Evolutionary conservation across 2,329 filamentous ascomycete species (phyloP), one percentile per base, ranked within the genome.

Genomic region (Immersiporthe knoxdaviesiana): DNA sequence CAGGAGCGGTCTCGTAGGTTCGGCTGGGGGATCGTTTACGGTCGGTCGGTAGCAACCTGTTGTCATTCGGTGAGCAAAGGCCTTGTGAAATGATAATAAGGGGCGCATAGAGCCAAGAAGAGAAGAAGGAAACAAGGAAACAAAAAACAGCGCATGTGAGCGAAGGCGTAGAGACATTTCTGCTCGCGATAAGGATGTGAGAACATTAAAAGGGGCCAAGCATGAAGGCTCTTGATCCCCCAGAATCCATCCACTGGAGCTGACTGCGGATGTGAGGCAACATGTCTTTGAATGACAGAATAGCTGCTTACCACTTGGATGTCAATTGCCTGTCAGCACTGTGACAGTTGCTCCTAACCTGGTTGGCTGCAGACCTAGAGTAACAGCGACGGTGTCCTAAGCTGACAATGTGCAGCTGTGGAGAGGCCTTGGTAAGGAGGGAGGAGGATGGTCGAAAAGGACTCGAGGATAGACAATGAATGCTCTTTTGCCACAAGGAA

Each of bases 31-130:
- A 47, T 61, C 27, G 63, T 37, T 24, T 16, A 39, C 12, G 35
- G 59, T 24, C 16, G 37, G 52, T 21, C 27, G 12, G 52, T 21
- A 27, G 12, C n/a, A 41, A 67, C 24, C 65, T 70, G 41, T 24
- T 41, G 44, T 14, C 4, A 37, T 21, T 37, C 52, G 65, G 59
- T 67, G 16, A 69, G 64, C 68, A 18, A 35, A 35, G 18, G n/a
- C 32, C 37, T 7, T 12, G n/a, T n/a, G 16, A 58, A 50, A 21
- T n/a, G 32, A 12, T 10, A 37, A 18, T 12, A 6, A 30, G 6
- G 14, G 27, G 27, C 24, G 24, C 52, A 56, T 30, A 11, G 12
- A 18, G 18, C 56, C 56, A 27, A 27, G 14, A 58, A 58, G n/a
- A 14, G 18, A 18, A 32, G 10, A 32, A 59, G 21, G 6, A 18